Evolutionary conservation across 768 basidiomycete species (phyloP), one percentile per base, ranked within the genome.

Genomic region (Tylopilus vinaceipallidus): DNA sequence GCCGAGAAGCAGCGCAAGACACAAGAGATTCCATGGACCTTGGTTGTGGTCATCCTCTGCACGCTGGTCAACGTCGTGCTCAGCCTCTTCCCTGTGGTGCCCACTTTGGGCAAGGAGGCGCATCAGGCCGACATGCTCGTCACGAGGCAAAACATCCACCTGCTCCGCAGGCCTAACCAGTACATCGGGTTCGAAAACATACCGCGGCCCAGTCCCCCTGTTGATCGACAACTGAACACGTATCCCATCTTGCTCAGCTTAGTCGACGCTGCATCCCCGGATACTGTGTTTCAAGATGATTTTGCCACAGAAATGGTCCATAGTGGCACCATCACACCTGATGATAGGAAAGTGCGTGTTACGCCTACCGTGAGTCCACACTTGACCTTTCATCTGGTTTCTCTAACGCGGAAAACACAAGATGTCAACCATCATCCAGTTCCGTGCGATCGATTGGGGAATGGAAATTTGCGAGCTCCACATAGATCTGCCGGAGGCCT

Each of bases 401-500:
- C 17, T 23, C 43, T 51, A 38, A 45, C 22, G 4, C 20, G 13
- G 12, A 6, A 32, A 42, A 5, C 5, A 33, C 20, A 34, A 55
- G 54, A 34, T 56, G 43, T 56, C 54, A 3, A 55, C 54, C 1
- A 42, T 55, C 26, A 10, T 55, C n/a, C 54, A 55, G 39, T 55
- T 55, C 33, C 54, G 54, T 11, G 47, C 54, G 0, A 55, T 55
- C 3, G 54, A 55, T 35, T 55, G 54, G 54, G 54, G 54, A 9
- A 55, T 56, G 54, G 54, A 42, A 22, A 50, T 38, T 2, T 55
- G 54, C 12, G 54, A 50, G 8, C 54, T 55, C 24, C 54, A 56
- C 17, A 2, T 55, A 4, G 45, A 50, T 30, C 12, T 56, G 13
- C 53, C 54, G 4, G 54, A 41, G 33, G 39, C 23, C 2, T 41